A percentile compares a stretch with the other conserved stretches of the same genome.
phyloP scores from a whole-genome alignment of 352 stramenopile genomes.

The Phytophthora hibernalis region DNA sequence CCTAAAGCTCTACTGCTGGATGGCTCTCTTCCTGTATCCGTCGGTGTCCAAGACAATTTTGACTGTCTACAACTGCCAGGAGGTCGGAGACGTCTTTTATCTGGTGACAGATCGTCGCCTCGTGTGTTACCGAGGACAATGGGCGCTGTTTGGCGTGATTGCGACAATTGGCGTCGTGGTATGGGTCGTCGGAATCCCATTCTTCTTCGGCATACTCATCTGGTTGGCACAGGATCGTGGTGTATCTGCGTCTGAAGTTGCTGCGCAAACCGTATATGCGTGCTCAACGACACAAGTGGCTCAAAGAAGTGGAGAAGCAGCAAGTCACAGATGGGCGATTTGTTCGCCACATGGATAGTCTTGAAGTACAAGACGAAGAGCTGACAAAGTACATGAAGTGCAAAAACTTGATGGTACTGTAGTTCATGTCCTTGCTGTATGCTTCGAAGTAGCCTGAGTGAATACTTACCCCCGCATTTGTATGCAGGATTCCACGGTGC shows the following conservation, averaged over 20 bases:
- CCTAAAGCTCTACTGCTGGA: constrained; percentile 82
- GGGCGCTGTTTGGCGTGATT: constrained; percentile 68
- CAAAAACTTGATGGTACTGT: constrained; percentile 69
- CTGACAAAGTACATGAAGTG: constrained; percentile 78
- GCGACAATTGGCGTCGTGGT: constrained; percentile 62
- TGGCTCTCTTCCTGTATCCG: constrained; percentile 78
- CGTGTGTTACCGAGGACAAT: constrained; percentile 71
- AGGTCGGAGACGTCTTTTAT: constrained; percentile 66
- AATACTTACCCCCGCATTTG: constrained; percentile 3
- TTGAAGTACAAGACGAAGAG: constrained; percentile 68
- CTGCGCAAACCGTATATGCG: constrained; percentile 52
- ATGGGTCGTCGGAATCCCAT: constrained; percentile 80
- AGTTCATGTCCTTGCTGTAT: not conserved
- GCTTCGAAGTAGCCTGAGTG: not conserved
- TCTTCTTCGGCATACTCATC: constrained; percentile 84
- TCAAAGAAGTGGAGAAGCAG: constrained; percentile 60
- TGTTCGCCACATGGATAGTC: constrained; percentile 63
- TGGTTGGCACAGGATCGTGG: constrained; percentile 67
- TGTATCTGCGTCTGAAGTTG: constrained; percentile 54
- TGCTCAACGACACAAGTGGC: constrained; percentile 62
- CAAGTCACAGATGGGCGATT: constrained; percentile 54
- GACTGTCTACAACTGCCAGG: constrained; percentile 84
- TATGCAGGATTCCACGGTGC: constrained; percentile 66
- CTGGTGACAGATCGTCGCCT: constrained; percentile 73
- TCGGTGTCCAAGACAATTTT: constrained; percentile 83